phyloP scores from a whole-genome alignment of 495 filamentous ascomycete species.

The Podospora pseudocomata region DNA sequence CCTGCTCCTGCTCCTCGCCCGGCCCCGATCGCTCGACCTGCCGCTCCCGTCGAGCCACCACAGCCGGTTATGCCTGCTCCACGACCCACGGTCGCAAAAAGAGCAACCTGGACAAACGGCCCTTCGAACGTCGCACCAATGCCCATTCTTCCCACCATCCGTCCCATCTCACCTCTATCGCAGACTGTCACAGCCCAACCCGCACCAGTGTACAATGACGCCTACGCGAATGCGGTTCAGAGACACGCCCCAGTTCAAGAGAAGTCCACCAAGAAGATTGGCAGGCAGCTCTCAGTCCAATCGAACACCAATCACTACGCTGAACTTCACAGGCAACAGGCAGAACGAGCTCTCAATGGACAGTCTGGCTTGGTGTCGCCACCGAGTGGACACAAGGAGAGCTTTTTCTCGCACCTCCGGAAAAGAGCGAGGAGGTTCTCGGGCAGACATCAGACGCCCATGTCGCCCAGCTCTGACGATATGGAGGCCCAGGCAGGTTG shows the following conservation, averaged over 20 bases:
- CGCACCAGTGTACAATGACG: constrained; percentile 48
- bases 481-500: constrained; percentile 89
- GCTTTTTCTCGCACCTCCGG: constrained; percentile 95
- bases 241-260: constrained; percentile 49
- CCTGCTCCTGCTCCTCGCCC: constrained; percentile 44
- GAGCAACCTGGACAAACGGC: constrained; percentile 82
- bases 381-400: constrained; percentile 72
- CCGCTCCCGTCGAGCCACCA: constrained; percentile 47
- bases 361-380: constrained; percentile 62
- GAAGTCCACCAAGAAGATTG: constrained; percentile 85
- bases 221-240: constrained; percentile 32
- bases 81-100: constrained; percentile 62
- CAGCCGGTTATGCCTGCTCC: constrained; percentile 44
- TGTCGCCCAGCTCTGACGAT: constrained; percentile 73
- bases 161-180: constrained; percentile 88
- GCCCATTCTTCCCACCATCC: constrained; percentile 94
- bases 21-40: constrained; percentile 54
- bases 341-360: constrained; percentile 87
- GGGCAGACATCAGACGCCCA: constrained; percentile 75
- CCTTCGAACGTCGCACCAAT: constrained; percentile 84
- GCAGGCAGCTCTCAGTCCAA: constrained; percentile 90
- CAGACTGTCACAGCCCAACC: constrained; percentile 91
- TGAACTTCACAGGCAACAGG: constrained; percentile 84
- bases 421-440: constrained; percentile 92
- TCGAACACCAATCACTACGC: constrained; percentile 87